A percentile compares a stretch with the other conserved stretches of the same genome.
Evolutionary conservation across 192 early-diverging fungal genomes (phyloP).

Genomic region (Chytriomyces hyalinus): DNA sequence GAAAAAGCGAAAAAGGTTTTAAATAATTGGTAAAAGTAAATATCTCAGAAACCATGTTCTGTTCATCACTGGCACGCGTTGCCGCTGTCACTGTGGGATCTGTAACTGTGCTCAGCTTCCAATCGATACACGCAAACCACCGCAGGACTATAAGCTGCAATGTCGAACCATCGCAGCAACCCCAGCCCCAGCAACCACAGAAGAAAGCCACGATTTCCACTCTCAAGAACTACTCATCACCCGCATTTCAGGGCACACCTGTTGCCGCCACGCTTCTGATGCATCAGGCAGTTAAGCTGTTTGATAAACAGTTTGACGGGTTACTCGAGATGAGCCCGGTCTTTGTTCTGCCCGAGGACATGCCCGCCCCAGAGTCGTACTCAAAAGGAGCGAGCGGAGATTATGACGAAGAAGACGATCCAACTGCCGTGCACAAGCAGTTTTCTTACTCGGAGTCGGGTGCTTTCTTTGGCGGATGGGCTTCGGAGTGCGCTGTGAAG

Average conservation of each 20-base stretch:
- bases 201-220: neutral
- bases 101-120: neutral
- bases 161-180: neutral
- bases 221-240: conserved; percentile 35
- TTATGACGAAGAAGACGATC: neutral
- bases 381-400: neutral
- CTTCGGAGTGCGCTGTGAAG: conserved; percentile 34
- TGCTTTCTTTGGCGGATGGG: conserved; percentile 36
- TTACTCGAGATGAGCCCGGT: conserved; percentile 51
- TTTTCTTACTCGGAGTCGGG: conserved; percentile 47
- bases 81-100: neutral
- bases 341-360: conserved; percentile 37
- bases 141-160: neutral
- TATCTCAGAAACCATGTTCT: too few species aligned
- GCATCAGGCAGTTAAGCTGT: conserved; percentile 45
- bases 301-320: conserved; percentile 50
- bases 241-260: conserved; percentile 56
- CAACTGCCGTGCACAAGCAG: conserved; percentile 9
- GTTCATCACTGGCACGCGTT: neutral
- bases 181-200: neutral
- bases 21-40: neutral
- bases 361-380: conserved; percentile 9
- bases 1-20: conserved; percentile 3
- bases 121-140: neutral
- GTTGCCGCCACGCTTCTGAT: conserved; percentile 60